These are phyloP conservation scores for Diaporthe citriasiana DNA, from an alignment of 2,329 filamentous ascomycete genomes.

Conservation along the genomic window DNA sequence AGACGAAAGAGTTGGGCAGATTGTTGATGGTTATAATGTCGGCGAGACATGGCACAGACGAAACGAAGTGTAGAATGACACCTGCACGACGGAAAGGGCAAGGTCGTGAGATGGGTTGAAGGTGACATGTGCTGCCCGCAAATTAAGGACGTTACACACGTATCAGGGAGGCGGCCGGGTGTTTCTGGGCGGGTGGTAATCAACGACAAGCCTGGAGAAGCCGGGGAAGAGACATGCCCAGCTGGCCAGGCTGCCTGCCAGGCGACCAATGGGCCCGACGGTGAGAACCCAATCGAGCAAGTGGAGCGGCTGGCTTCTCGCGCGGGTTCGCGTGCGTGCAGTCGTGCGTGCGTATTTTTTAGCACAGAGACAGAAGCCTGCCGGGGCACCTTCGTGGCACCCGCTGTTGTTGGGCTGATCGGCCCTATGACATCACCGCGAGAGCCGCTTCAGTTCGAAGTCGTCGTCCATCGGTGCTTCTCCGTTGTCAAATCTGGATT, in stretches of 20 bases:
- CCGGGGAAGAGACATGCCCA: neutral
- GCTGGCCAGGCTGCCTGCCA: neutral
- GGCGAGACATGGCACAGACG: slow-evolving; percentile 27
- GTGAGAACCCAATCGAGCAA: slow-evolving; percentile 30
- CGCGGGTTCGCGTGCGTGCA: slow-evolving; percentile 17
- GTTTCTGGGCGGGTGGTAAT: slow-evolving; percentile 23
- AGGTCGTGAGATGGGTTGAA: slow-evolving; percentile 9
- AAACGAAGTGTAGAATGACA: neutral
- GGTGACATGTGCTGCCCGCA: slow-evolving; percentile 7
- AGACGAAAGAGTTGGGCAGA: slow-evolving; percentile 18
- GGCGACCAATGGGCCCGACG: slow-evolving; percentile 7
- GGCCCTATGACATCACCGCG: slow-evolving; percentile 10
- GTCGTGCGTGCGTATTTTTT: slow-evolving; percentile 4
- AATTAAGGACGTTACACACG: slow-evolving; percentile 38
- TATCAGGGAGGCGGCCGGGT: neutral
- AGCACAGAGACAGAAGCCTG: neutral
- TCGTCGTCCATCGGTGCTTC: slow-evolving; percentile 1
- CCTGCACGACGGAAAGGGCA: slow-evolving; percentile 31
- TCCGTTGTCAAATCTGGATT: neutral
- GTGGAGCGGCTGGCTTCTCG: slow-evolving; percentile 29
- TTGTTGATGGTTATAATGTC: neutral
- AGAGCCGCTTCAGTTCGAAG: neutral
- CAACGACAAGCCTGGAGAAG: slow-evolving; percentile 5
- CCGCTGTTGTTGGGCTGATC: neutral
- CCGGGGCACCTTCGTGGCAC: neutral